Base-by-base conservation (phyloP, 768 basidiomycete genomes). In the Infundibulicybe gibba region DNA sequence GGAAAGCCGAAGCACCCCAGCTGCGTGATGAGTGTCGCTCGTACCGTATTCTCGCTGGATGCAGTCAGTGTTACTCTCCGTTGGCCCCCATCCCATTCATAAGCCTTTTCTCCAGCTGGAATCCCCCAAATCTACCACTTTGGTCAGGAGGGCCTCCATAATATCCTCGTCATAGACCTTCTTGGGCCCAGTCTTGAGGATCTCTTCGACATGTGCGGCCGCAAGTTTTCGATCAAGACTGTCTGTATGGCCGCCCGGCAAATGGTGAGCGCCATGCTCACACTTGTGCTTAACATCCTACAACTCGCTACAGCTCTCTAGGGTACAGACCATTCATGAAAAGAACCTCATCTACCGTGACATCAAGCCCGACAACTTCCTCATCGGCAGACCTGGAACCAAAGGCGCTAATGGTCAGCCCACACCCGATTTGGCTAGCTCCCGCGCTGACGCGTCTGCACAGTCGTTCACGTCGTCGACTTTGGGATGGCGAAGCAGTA, bases 401-500 rank as follows among this genome's bases (percentile, higher is more conserved):
- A 97, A 97, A 71, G 82, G 78, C 40, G 78, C 91, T 13, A 95
- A 94, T 54, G 70, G 89, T 92, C 43, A 57, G 79, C 65, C 30
- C 10, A 31, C 31, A 15, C 37, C 35, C 2, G 30, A 30, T 40
- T 34, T 19, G 12, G 46, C 33, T 43, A n/a, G 16, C 45, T 20
- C 39, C 47, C 15, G 60, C 47, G 47, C 40, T 35, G 19, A 13
- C 30, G 17, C 34, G 19, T n/a, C 31, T 50, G 15, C 44, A 84
- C 87, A 90, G 87, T 86, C 43, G 75, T 99, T 47, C 95, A 99
- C 60, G 87, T 91, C 43, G 94, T 99, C 47, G 97, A 99, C 66
- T 98, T 99, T 62, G 97, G 97, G 38, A 98, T 99, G 97, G 97
- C 97, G 20, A 98, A 98, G 69, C 95, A 98, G 67, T 99, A 97